Evolutionary conservation across 208 protist genomes (phyloP).

Genomic region (Giardia duodenalis): DNA sequence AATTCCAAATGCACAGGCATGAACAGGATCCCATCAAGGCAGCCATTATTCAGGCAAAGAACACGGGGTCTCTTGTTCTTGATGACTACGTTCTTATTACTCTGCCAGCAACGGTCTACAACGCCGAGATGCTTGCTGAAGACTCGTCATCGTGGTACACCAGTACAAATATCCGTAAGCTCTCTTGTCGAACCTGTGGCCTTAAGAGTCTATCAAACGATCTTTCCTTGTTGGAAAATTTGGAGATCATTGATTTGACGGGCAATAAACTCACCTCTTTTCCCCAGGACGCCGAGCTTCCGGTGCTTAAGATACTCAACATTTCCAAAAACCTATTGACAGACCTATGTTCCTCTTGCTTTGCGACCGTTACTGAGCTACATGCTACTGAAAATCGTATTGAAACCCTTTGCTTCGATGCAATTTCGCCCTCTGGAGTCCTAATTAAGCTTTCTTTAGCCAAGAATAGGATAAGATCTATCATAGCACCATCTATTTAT

Average conservation of each 20-base stretch:
- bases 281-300: background rate
- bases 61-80: background rate
- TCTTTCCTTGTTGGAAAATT: background rate
- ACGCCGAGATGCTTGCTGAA: background rate
- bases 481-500: background rate
- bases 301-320: background rate
- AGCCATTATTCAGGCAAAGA: background rate
- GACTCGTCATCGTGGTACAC: background rate
- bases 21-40: background rate
- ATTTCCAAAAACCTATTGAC: background rate
- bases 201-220: background rate
- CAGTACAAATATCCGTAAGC: background rate
- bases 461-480: background rate
- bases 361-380: background rate
- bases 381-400: background rate
- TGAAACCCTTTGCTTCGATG: background rate
- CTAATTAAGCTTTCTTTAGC: background rate
- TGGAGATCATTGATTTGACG: background rate
- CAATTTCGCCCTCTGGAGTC: background rate
- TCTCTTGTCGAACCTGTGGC: background rate
- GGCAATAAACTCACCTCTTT: background rate
- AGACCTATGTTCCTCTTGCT: background rate
- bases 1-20: background rate
- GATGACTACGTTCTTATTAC: background rate
- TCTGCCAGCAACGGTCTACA: background rate